These are phyloP conservation scores for Pseudomassariella vexata DNA, from an alignment of 2,329 filamentous ascomycete genomes.

Conservation along the genomic window DNA sequence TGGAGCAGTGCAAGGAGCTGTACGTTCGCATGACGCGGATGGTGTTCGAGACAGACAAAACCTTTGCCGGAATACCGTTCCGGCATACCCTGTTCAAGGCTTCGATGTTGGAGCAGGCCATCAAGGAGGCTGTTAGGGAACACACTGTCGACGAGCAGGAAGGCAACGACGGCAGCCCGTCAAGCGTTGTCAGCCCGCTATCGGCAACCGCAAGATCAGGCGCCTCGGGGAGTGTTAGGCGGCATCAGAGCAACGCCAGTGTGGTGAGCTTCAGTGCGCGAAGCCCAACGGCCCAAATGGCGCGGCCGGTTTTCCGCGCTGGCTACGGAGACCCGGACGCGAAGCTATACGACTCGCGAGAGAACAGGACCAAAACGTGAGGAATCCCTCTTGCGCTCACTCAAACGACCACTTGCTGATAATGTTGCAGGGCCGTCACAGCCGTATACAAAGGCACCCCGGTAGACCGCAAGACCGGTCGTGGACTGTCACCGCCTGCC, in stretches of 20 bases:
- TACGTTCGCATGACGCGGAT: slow-evolving; percentile 91
- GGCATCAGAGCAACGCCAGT: slow-evolving; percentile 75
- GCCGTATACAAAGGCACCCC: slow-evolving; percentile 82
- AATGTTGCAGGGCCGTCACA: slow-evolving; percentile 70
- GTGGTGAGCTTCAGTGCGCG: slow-evolving; percentile 73
- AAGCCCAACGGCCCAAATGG: slow-evolving; percentile 51
- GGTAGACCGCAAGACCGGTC: slow-evolving; percentile 56
- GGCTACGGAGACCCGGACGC: slow-evolving; percentile 80
- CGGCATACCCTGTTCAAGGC: slow-evolving; percentile 95
- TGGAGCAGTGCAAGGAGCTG: slow-evolving; percentile 96
- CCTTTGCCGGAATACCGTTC: slow-evolving; percentile 90
- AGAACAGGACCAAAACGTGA: slow-evolving; percentile 85
- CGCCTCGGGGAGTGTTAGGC: slow-evolving; percentile 38
- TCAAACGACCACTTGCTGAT: slow-evolving; percentile 11
- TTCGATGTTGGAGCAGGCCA: slow-evolving; percentile 89
- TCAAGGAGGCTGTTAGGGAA: slow-evolving; percentile 80
- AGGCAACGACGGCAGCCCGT: slow-evolving; percentile 64
- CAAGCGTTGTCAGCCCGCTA: slow-evolving; percentile 34
- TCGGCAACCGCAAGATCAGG: slow-evolving; percentile 35
- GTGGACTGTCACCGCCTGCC: no score
- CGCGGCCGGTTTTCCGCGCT: slow-evolving; percentile 45
- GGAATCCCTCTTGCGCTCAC: slow-evolving; percentile 24
- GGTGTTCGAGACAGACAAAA: slow-evolving; percentile 98
- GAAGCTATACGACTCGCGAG: slow-evolving; percentile 78
- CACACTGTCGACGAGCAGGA: slow-evolving; percentile 76